Conservation (phyloP, 305 asterid species). For the Ilex paraguariensis region DNA sequence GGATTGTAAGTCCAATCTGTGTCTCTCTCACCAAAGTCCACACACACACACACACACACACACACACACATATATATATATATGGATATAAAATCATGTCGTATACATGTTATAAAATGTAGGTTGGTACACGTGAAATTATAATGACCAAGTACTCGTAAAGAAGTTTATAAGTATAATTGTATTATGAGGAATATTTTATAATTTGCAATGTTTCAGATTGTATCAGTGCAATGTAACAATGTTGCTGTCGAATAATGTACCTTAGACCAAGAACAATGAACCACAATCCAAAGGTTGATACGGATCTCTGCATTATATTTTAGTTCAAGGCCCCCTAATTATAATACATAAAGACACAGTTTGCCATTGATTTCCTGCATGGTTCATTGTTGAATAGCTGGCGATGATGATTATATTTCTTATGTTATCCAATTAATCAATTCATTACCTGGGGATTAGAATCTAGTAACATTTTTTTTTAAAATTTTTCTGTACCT, state of each 20-base stretch:
- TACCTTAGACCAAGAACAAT: constrained; percentile 38
- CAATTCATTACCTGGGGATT: too few relatives aligned
- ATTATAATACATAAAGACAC: background rate
- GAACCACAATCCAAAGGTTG: constrained; percentile 44
- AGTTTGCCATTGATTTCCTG: too few relatives aligned
- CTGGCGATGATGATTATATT: too few relatives aligned
- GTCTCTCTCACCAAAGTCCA: background rate
- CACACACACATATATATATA: too few relatives aligned
- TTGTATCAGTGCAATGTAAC: constrained; percentile 31
- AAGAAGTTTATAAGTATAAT: background rate
- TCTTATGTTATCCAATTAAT: too few relatives aligned
- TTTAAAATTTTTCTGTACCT: too few relatives aligned
- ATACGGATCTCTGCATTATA: constrained; percentile 37
- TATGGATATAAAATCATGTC: too few relatives aligned
- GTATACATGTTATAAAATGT: constrained; percentile 1
- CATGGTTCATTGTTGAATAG: too few relatives aligned
- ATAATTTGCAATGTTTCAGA: constrained; percentile 7
- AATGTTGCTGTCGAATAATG: constrained; percentile 14
- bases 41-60: background rate
- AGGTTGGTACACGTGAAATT: constrained; percentile 40
- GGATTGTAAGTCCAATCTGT: constrained; percentile 16
- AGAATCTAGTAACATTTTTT: too few relatives aligned
- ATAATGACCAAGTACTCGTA: constrained; percentile 40
- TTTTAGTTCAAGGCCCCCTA: background rate
- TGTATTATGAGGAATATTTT: too few relatives aligned